phyloP scores from a whole-genome alignment of 2,329 filamentous ascomycete species.

The Zymoseptoria crescenta region DNA sequence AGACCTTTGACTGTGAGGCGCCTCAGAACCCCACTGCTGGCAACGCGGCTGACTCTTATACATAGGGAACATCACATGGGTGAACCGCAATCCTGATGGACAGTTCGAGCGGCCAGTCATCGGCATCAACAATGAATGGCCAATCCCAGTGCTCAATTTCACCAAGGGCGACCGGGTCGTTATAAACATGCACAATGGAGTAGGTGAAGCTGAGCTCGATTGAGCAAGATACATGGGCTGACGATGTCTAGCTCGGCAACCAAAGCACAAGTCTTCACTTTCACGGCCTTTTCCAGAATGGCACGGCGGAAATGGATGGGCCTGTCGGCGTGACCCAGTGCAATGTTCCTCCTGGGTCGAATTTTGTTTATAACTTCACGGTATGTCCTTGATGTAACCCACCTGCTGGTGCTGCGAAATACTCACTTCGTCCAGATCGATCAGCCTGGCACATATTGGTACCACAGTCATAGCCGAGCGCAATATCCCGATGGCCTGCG shows the following conservation, averaged over 20 bases:
- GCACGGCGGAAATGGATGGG: conserved; percentile 68
- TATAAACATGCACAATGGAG: conserved; percentile 59
- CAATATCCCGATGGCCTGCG: conserved; percentile 63
- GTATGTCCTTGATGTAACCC: conserved; percentile 29
- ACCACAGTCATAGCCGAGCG: conserved; percentile 58
- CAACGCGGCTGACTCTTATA: not conserved
- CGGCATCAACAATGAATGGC: conserved; percentile 67
- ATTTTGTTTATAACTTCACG: conserved; percentile 61
- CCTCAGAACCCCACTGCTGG: not conserved
- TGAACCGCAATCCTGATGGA: conserved; percentile 49
- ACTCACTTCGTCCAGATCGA: conserved; percentile 31
- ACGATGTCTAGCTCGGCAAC: conserved; percentile 46
- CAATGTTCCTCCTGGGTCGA: conserved; percentile 54
- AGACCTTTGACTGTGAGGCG: conserved; percentile 15
- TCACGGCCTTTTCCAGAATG: conserved; percentile 71
- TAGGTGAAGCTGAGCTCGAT: conserved; percentile 4
- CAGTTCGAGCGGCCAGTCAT: conserved; percentile 46
- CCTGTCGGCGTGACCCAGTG: conserved; percentile 61
- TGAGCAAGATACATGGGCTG: not conserved
- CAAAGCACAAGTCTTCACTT: conserved; percentile 62
- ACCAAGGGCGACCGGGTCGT: conserved; percentile 66
- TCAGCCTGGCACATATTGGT: conserved; percentile 49
- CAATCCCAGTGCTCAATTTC: conserved; percentile 62
- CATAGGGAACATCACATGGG: conserved; percentile 36
- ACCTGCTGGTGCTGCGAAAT: not conserved